Percentiles rank a stretch among this genome's conserved stretches.
These are phyloP conservation scores for Podaxis carcinomalis DNA, from an alignment of 768 basidiomycete genomes.

Conservation along the genomic window DNA sequence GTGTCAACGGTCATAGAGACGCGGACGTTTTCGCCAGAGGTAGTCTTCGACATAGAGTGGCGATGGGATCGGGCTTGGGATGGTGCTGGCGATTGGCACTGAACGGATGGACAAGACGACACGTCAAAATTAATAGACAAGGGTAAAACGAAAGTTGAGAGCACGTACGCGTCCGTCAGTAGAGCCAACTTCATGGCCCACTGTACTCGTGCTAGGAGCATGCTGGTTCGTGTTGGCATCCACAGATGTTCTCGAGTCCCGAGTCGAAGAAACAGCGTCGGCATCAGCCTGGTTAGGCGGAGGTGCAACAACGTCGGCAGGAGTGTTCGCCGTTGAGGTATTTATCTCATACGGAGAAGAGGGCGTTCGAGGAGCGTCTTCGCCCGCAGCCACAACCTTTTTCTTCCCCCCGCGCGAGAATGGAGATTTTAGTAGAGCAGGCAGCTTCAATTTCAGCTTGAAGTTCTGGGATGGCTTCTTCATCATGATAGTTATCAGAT, in stretches of 20 bases:
- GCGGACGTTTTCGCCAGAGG: constrained; percentile 6
- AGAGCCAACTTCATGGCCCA: background rate
- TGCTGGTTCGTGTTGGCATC: constrained; percentile 1
- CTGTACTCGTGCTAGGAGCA: background rate
- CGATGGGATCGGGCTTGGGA: constrained; percentile 3
- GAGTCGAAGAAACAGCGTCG: background rate
- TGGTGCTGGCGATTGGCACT: constrained; percentile 9
- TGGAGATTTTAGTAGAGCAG: constrained; percentile 2
- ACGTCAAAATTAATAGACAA: background rate
- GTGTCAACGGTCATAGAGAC: constrained; percentile 7
- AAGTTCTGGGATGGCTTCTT: constrained; percentile 5
- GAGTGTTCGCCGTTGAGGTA: background rate
- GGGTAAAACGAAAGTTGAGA: background rate
- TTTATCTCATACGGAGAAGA: constrained; percentile 2
- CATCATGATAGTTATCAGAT: background rate
- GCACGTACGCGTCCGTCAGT: constrained; percentile 7
- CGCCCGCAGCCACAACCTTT: background rate
- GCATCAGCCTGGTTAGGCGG: background rate
- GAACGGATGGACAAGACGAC: background rate
- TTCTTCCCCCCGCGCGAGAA: constrained; percentile 8
- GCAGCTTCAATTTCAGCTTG: constrained; percentile 8
- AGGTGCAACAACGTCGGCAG: background rate
- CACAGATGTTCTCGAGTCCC: background rate
- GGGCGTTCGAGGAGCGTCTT: background rate
- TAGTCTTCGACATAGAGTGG: constrained; percentile 4